A percentile compares a stretch with the other conserved stretches of the same genome.
Conservation (phyloP, 2,329 filamentous ascomycete genomes). For the Mycosphaerella sp. region DNA sequence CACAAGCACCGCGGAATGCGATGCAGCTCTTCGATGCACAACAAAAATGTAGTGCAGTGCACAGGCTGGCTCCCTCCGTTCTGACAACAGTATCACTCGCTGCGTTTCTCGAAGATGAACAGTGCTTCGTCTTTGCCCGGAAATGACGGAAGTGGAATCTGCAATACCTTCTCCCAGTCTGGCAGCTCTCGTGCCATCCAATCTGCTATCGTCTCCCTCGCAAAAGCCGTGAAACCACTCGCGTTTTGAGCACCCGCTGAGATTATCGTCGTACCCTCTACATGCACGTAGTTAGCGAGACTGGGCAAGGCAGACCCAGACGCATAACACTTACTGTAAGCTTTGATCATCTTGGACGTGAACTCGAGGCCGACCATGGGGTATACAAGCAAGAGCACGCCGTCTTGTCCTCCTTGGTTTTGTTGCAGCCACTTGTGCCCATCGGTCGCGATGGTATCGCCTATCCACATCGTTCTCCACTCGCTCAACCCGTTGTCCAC, state of each 20-base stretch:
- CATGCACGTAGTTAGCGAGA: background rate
- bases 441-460: conserved; percentile 58
- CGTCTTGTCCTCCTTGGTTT: conserved; percentile 47
- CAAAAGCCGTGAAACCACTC: conserved; percentile 69
- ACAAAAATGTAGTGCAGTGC: background rate
- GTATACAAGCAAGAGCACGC: conserved; percentile 65
- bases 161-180: conserved; percentile 54
- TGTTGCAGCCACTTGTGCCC: conserved; percentile 53
- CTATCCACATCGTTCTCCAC: conserved; percentile 64
- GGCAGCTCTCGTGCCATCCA: conserved; percentile 56
- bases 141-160: conserved; percentile 66
- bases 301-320: background rate
- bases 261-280: conserved; percentile 55
- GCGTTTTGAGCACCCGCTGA: conserved; percentile 68
- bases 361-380: conserved; percentile 64
- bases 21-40: too few relatives aligned
- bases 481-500: conserved; percentile 63
- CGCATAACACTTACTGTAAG: conserved; percentile 42
- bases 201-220: conserved; percentile 56
- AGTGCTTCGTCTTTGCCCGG: conserved; percentile 70
- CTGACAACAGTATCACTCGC: background rate
- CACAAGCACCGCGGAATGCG: too few relatives aligned
- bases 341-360: conserved; percentile 55
- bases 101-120: conserved; percentile 53
- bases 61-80: background rate